A percentile compares a stretch with the other conserved stretches of the same genome.
Evolutionary conservation across 176 grass and related monocot species (phyloP).

Genomic region (Pharus latifolius): DNA sequence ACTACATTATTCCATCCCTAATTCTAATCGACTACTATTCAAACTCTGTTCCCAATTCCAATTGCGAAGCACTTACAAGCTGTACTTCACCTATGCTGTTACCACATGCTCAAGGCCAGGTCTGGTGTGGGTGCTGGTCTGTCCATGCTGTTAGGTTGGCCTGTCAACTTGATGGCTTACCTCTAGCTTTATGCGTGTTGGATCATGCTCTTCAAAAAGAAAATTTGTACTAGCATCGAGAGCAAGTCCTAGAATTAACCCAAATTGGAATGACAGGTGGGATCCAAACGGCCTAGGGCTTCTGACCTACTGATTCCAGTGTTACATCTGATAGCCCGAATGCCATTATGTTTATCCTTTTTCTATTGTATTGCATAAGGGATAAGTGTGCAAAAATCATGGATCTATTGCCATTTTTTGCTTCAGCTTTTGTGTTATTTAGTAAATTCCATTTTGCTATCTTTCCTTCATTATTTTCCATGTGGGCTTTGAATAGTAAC

Average conservation of each 20-base stretch:
- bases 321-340: not conserved
- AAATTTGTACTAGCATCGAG: not conserved
- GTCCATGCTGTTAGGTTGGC: not conserved
- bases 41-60: no score
- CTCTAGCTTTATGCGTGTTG: not conserved
- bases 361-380: not conserved
- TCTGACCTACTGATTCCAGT: not conserved
- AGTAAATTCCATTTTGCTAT: not conserved
- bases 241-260: not conserved
- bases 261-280: not conserved
- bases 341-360: not conserved
- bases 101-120: not conserved
- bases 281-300: not conserved
- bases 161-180: not conserved
- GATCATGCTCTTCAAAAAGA: constrained; percentile 1
- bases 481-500: not conserved
- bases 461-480: not conserved
- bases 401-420: not conserved
- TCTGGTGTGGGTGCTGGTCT: not conserved
- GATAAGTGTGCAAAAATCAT: not conserved
- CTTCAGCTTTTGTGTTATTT: constrained; percentile 4
- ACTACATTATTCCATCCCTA: no score
- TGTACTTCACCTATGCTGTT: constrained; percentile 4
- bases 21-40: no score
- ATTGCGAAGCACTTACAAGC: not conserved